Evolutionary conservation across 805 yeast genomes (phyloP).

Genomic region (Ogataea nonfermentans): DNA sequence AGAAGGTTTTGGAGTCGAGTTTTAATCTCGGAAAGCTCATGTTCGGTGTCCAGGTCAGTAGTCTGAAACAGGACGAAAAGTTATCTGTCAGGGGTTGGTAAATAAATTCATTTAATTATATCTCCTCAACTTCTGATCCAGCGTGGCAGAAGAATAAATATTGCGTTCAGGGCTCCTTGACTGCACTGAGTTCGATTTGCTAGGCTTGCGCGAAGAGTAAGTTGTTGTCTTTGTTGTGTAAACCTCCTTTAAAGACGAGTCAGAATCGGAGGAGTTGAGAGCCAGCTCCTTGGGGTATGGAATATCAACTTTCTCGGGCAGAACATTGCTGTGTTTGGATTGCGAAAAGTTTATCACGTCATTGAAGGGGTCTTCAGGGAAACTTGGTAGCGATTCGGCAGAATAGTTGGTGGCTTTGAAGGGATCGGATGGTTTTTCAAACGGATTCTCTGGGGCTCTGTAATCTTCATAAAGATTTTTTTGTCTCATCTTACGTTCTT

Average conservation of each 20-base stretch:
- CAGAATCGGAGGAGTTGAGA: slow-evolving; percentile 3
- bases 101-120: slow-evolving; percentile 7
- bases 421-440: neutral
- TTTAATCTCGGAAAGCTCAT: slow-evolving; percentile 72
- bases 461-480: slow-evolving; percentile 16
- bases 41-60: slow-evolving; percentile 65
- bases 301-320: slow-evolving; percentile 4
- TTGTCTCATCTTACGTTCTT: slow-evolving; percentile 9
- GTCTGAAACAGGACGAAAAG: slow-evolving; percentile 45
- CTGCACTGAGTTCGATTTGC: neutral
- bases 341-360: slow-evolving; percentile 7
- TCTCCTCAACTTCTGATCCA: slow-evolving; percentile 9
- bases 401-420: neutral
- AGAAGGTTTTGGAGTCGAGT: slow-evolving; percentile 58
- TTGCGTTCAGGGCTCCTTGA: slow-evolving; percentile 7
- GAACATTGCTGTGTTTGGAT: slow-evolving; percentile 1
- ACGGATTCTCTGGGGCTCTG: slow-evolving; percentile 2
- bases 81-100: slow-evolving; percentile 56
- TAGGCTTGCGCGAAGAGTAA: slow-evolving; percentile 7
- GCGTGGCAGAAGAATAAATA: slow-evolving; percentile 13
- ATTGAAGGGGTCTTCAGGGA: slow-evolving; percentile 10
- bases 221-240: slow-evolving; percentile 1
- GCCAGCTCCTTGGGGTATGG: slow-evolving; percentile 11
- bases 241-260: neutral
- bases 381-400: slow-evolving; percentile 3